A percentile compares a stretch with the other conserved stretches of the same genome.
These are phyloP conservation scores for Tetradesmus lagerheimii DNA, from an alignment of 139 green algal species.

Conservation along the genomic window DNA sequence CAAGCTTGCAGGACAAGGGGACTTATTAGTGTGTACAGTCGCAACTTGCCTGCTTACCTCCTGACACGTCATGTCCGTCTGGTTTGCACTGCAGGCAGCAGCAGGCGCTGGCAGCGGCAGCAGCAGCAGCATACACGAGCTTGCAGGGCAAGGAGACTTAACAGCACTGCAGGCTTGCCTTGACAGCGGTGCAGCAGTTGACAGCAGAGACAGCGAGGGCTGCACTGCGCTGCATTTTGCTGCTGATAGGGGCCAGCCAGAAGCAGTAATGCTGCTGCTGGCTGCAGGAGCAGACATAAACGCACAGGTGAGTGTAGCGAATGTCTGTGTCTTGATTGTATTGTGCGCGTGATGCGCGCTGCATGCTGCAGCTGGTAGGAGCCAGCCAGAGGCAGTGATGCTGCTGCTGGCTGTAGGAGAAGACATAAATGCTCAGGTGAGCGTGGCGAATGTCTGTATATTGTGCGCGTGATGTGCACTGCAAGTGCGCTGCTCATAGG, in stretches of 20 bases:
- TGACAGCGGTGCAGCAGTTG: slow-evolving; percentile 6
- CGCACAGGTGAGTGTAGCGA: slow-evolving; percentile 51
- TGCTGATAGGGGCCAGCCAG: slow-evolving; percentile 66
- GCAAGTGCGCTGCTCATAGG: slow-evolving; percentile 63
- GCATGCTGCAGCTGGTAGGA: slow-evolving; percentile 65
- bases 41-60: too few relatives aligned
- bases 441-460: too few relatives aligned
- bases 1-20: slow-evolving; percentile 48
- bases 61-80: too few relatives aligned
- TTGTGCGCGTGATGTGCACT: neutral
- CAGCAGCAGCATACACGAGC: slow-evolving; percentile 45
- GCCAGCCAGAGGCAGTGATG: slow-evolving; percentile 49
- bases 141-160: slow-evolving; percentile 36
- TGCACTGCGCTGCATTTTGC: slow-evolving; percentile 84
- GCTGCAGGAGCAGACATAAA: slow-evolving; percentile 73
- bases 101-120: neutral
- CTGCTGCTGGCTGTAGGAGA: slow-evolving; percentile 71
- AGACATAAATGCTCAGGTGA: slow-evolving; percentile 67
- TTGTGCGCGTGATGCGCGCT: neutral
- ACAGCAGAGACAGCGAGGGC: slow-evolving; percentile 42
- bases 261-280: slow-evolving; percentile 62
- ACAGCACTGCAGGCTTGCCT: slow-evolving; percentile 24
- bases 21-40: too few relatives aligned
- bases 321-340: too few relatives aligned
- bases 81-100: neutral